phyloP scores from a whole-genome alignment of 2,329 filamentous ascomycete species.

The Colletotrichum lentis region DNA sequence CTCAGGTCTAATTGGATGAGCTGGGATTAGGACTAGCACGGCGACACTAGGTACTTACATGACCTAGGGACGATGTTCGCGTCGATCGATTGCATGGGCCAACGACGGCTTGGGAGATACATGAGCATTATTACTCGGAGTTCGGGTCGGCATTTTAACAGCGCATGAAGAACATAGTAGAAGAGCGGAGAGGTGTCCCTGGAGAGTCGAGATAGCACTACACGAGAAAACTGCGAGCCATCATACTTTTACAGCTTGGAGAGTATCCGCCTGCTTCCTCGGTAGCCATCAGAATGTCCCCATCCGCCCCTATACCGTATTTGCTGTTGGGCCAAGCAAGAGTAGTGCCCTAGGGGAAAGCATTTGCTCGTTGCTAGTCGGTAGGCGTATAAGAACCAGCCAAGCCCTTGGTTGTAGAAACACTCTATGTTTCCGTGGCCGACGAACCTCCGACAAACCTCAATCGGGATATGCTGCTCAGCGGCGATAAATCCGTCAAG shows the following conservation, averaged over 20 bases:
- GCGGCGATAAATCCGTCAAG: background rate
- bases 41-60: background rate
- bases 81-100: background rate
- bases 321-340: background rate
- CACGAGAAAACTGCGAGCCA: background rate
- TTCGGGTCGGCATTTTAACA: conserved; percentile 6
- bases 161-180: conserved; percentile 12
- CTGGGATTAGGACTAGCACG: conserved; percentile 30
- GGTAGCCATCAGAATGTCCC: no score
- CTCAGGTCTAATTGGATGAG: conserved; percentile 37
- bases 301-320: no score
- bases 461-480: background rate
- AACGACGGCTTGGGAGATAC: background rate
- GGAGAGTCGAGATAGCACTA: background rate
- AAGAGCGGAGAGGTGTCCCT: background rate
- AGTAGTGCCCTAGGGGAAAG: background rate
- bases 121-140: conserved; percentile 20
- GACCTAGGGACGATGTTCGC: background rate
- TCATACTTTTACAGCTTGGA: background rate
- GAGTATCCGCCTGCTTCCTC: background rate
- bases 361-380: background rate
- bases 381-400: background rate
- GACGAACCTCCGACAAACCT: background rate
- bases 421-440: background rate
- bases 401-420: background rate